Evolutionary conservation across 2,329 filamentous ascomycete genomes (phyloP), one percentile per base, ranked within the genome.

Genomic region (Curvularia lunata): DNA sequence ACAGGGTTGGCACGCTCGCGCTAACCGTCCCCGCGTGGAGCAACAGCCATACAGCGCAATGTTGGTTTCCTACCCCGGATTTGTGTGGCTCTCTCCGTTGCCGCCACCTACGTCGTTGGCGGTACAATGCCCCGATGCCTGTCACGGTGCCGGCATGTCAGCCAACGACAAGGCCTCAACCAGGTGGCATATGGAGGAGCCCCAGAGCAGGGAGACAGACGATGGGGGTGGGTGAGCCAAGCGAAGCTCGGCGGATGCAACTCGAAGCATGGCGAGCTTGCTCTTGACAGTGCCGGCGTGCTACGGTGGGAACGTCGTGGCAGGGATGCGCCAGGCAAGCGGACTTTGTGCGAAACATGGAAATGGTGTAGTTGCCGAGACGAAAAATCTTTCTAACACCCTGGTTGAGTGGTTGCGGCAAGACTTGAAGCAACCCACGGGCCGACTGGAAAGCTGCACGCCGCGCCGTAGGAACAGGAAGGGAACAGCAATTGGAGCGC

Each of bases 41-140:
- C 19, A 9, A 21, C 9, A 43, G 37, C 42, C 48, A 48, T 28
- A 23, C 34, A 42, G 37, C 48, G 28, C 54, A 19, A 13, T 23
- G 45, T 34, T 49, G 48, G 37, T 38, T 53, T 40, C 34, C 43
- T 63, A 57, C 61, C 66, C 68, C 66, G 67, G 65, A 66, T 62
- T 54, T 56, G 49, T 62, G 53, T 52, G 34, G 41, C 34, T 28
- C 42, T 32, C 40, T 21, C 28, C 42, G 47, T 46, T 49, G 38
- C 34, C 55, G 60, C 65, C 63, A 63, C 62, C 52, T 64, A 70
- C 63, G 66, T 71, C 61, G 59, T 59, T 52, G 68, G 67, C 68
- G 46, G 57, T 56, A 30, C 32, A 41, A 53, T 54, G 57, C 49
- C 40, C 42, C 43, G 38, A 40, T 38, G 27, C 27, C 32, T 32